phyloP scores from a whole-genome alignment of 768 basidiomycete genomes.

The Fibroporia radiculosa region DNA sequence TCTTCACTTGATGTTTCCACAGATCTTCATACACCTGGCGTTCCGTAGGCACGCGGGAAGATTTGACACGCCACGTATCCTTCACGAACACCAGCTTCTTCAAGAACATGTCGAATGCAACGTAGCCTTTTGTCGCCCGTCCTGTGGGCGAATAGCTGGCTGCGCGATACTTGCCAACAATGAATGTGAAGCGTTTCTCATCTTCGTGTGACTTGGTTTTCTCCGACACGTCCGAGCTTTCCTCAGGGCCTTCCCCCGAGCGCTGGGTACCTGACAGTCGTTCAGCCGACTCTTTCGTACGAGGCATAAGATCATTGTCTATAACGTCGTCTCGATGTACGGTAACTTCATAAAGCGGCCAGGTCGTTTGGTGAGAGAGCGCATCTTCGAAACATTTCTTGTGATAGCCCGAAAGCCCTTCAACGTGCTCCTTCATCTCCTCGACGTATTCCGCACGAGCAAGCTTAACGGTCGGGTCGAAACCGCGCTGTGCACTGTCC shows the following conservation, averaged over 20 bases:
- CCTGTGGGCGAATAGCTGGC: constrained; percentile 2
- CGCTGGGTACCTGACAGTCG: no score
- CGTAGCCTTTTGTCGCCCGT: constrained; percentile 8
- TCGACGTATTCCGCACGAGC: background rate
- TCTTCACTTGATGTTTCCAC: background rate
- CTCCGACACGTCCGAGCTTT: no score
- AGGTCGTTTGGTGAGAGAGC: background rate
- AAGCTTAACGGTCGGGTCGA: background rate
- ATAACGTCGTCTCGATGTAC: background rate
- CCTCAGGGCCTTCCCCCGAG: no score
- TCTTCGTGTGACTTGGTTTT: no score
- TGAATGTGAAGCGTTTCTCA: no score
- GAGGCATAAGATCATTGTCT: no score
- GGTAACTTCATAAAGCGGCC: background rate
- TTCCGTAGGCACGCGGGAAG: background rate
- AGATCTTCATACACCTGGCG: constrained; percentile 3
- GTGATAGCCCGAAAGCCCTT: background rate
- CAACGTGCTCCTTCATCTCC: background rate
- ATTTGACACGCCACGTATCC: constrained; percentile 9
- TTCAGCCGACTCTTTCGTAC: no score
- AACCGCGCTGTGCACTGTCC: background rate
- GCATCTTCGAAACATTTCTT: background rate
- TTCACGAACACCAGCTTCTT: constrained; percentile 8
- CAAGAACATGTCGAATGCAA: constrained; percentile 5
- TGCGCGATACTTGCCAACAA: constrained; percentile 5